Base-by-base conservation (phyloP, 441 rosid genomes). In the Populus hybrid region DNA sequence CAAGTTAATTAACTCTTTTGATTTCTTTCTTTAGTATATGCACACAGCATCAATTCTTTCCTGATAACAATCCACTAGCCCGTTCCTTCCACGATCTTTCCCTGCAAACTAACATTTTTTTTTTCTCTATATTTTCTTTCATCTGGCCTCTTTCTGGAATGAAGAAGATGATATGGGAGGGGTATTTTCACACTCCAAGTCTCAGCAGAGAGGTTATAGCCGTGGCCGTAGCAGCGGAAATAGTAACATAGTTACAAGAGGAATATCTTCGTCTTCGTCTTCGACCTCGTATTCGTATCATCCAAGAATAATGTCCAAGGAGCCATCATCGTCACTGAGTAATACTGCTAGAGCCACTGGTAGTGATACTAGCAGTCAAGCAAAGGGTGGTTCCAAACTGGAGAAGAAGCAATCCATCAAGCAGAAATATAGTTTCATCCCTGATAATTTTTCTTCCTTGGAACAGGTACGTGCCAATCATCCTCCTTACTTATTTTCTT, bases 391-490 rank as follows among this genome's bases (percentile, higher is more conserved):
- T n/a, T 63, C 76, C 12, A 35, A 8, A 8, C 46, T 30, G 36
- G 76, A 61, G 11, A 77, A 78, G 21, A 69, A 69, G 42, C 59
- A 69, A 28, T 73, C 70, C 10, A 73, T 57, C 24, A 72, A 77
- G 74, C 50, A 73, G 9, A 81, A 81, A 77, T 81, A 81, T 63
- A 46, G 64, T 42, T 69, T 81, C 65, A 81, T 81, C 40, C 74
- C 77, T 5, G 83, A 81, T 65, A 67, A 72, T 70, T 81, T 69
- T 10, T 32, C 77, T 67, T 70, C 83, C 30, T 24, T 81, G 16
- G 77, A 81, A 40, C 80, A 81, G 83, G 83, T 77, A 1, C 4
- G 32, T 20, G 2, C 5, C 11, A 0, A 7, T 5, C n/a, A 9
- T 8, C 4, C 23, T 64, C 61, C 7, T 28, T 10, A 1, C 8